Evolutionary conservation across 768 basidiomycete genomes (phyloP).

Genomic region (Hygrophoropsis aurantiaca): DNA sequence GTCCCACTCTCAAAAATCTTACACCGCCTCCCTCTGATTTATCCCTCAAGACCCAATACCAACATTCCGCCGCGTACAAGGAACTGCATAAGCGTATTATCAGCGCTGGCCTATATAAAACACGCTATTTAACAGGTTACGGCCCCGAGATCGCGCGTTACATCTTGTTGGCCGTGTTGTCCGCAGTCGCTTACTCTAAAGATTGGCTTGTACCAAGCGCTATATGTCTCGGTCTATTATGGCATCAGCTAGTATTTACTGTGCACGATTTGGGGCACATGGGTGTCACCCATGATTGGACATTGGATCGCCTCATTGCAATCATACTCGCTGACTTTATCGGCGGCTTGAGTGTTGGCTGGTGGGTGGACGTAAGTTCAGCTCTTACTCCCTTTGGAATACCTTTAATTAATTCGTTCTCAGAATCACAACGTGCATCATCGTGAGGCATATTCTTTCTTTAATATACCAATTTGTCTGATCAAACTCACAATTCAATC

Average conservation of each 20-base stretch:
- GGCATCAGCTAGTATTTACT: constrained; percentile 93
- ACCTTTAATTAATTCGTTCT: constrained; percentile 6
- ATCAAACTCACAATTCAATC: background rate
- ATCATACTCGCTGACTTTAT: constrained; percentile 82
- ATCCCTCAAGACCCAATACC: constrained; percentile 56
- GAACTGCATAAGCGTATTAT: constrained; percentile 71
- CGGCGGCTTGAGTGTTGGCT: constrained; percentile 92
- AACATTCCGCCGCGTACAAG: constrained; percentile 78
- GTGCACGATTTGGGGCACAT: constrained; percentile 96
- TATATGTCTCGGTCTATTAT: constrained; percentile 80
- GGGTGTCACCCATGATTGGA: constrained; percentile 89
- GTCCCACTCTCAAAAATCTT: constrained; percentile 45
- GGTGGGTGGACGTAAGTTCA: constrained; percentile 94
- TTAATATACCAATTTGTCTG: background rate
- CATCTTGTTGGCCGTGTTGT: constrained; percentile 54
- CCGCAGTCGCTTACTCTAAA: constrained; percentile 60
- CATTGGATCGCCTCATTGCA: constrained; percentile 73
- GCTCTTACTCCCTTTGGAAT: constrained; percentile 1
- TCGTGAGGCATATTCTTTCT: constrained; percentile 51
- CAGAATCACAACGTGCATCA: constrained; percentile 97
- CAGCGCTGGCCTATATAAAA: constrained; percentile 82
- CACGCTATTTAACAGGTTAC: constrained; percentile 83
- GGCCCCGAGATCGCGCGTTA: constrained; percentile 88
- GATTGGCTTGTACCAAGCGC: constrained; percentile 76
- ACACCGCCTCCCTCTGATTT: constrained; percentile 53